A percentile compares a stretch with the other conserved stretches of the same genome.
Evolutionary conservation across 169 alveolate species (phyloP).

Genomic region (Plasmodium chabaudi): DNA sequence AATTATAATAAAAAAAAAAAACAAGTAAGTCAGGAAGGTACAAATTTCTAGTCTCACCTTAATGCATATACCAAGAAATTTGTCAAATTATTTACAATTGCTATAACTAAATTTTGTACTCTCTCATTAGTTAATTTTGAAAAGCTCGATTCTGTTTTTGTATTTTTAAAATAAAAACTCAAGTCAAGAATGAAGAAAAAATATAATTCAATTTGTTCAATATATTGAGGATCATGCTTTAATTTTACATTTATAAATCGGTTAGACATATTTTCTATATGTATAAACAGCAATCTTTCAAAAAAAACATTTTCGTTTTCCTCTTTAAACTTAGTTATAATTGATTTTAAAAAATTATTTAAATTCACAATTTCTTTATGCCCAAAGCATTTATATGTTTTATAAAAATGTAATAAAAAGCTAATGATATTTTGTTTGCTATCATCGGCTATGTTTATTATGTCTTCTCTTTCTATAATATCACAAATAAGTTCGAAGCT

Average conservation of each 20-base stretch:
- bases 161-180: constrained; percentile 10
- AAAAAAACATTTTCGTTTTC: constrained; percentile 8
- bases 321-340: constrained; percentile 30
- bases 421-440: constrained; percentile 2
- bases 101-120: neutral
- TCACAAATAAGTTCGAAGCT: constrained; percentile 15
- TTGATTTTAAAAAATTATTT: constrained; percentile 28
- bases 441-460: neutral
- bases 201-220: constrained; percentile 9
- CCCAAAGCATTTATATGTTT: constrained; percentile 6
- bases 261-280: constrained; percentile 24
- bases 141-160: neutral
- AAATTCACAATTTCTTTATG: constrained; percentile 12
- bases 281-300: neutral
- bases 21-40: neutral
- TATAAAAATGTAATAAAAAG: constrained; percentile 43
- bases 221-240: constrained; percentile 21
- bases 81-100: constrained; percentile 18
- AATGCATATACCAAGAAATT: constrained; percentile 3
- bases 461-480: constrained; percentile 4
- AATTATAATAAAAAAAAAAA: neutral
- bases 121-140: neutral
- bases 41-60: constrained; percentile 8
- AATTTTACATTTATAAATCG: constrained; percentile 24
- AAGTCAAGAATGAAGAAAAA: constrained; percentile 22